Base-by-base conservation (phyloP, 306 rosid genomes). In the Prinsepia uniflora region DNA sequence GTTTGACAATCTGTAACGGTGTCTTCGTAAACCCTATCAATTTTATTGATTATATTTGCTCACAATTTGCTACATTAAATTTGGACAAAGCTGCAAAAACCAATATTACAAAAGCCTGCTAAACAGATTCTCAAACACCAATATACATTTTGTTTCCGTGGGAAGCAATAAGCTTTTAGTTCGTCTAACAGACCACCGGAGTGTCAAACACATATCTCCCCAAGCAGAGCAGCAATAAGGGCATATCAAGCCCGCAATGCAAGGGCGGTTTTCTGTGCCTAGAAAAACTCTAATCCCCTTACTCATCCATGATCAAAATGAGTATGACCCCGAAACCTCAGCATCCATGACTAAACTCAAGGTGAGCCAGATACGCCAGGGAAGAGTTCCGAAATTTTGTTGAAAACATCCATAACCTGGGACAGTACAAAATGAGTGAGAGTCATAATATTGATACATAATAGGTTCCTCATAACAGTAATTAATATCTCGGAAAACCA, bases 331-430 rank as follows among this genome's bases (percentile, higher is more conserved):
- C 10, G 40, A 20, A 61, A 14, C 7, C 45, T 8, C 36, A 61
- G 22, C 7, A 2, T 61, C 66, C 66, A 39, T 39, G 22, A 61
- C 30, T 42, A 44, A 10, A 57, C 82, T 91, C 86, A 87, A 58
- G 90, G 96, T 41, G 92, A 72, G 54, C 97, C 95, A 7, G 89
- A 70, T 19, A 78, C 91, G 48, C 96, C 99, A 0, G 99, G 99
- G 80, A 95, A 95, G 82, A 95, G 92, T 78, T 95, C 92, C 2
- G 99, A 89, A 83, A 95, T 87, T 76, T 91, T 95, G 63, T 86
- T 89, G 86, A 95, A 91, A 75, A 89, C 91, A 67, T 89, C 96
- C 97, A 91, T 95, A 13, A 95, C 92, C 99, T 95, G 84, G 71
- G 74, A 75, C 42, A 47, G 12, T 2, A 56, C 57, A 39, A 49